Evolutionary conservation across 768 basidiomycete species (phyloP).

Genomic region (Phanerochaete sordida): DNA sequence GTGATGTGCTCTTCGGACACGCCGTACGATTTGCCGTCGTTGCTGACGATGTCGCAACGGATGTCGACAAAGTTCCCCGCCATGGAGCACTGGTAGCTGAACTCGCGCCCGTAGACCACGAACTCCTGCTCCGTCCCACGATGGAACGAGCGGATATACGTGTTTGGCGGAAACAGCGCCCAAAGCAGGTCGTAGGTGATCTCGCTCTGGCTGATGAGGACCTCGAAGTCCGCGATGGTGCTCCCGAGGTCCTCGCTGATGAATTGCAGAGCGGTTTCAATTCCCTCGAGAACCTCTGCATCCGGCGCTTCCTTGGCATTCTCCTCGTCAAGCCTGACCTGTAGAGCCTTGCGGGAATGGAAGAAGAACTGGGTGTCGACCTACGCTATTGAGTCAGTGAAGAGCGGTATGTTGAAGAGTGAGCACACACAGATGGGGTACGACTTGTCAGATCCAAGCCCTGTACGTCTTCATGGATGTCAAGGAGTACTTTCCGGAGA

Average conservation of each 20-base stretch:
- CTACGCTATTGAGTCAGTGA: neutral
- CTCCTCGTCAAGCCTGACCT: neutral
- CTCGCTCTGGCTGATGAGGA: neutral
- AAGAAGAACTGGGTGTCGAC: constrained; percentile 5
- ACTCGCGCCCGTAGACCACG: neutral
- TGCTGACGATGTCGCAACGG: constrained; percentile 3
- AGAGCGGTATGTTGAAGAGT: neutral
- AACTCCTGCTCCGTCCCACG: constrained; percentile 1
- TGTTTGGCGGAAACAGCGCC: constrained; percentile 7
- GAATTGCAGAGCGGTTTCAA: constrained; percentile 1
- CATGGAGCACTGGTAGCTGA: neutral
- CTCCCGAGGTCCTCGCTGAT: constrained; percentile 1
- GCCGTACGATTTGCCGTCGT: constrained; percentile 6
- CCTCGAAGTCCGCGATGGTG: neutral
- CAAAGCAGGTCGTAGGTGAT: constrained; percentile 8
- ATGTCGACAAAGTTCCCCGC: neutral
- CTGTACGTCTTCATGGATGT: neutral
- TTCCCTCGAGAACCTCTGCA: neutral
- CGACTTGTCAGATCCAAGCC: neutral
- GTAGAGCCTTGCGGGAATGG: neutral
- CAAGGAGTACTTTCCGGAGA: neutral
- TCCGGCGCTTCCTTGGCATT: neutral
- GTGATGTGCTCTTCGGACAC: neutral
- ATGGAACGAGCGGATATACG: neutral
- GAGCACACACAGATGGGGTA: neutral